These are phyloP conservation scores for Trametes coccinea DNA, from an alignment of 768 basidiomycete species.

Conservation along the genomic window DNA sequence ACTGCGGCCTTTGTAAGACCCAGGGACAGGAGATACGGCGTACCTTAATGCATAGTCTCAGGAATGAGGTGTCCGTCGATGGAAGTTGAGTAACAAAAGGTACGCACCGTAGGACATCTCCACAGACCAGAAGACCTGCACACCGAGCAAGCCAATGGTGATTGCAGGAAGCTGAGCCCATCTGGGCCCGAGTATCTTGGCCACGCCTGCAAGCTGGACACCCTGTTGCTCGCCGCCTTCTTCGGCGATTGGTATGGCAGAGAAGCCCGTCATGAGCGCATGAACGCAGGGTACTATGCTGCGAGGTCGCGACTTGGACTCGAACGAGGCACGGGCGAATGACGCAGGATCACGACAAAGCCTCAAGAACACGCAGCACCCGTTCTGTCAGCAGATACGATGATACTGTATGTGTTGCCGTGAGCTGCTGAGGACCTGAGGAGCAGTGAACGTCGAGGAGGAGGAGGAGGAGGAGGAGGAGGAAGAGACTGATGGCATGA, in stretches of 20 bases:
- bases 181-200: slow-evolving; percentile 64
- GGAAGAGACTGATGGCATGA: too few relatives aligned
- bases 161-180: slow-evolving; percentile 69
- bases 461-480: too few relatives aligned
- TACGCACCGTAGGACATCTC: slow-evolving; percentile 85
- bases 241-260: slow-evolving; percentile 46
- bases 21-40: slow-evolving; percentile 87
- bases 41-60: slow-evolving; percentile 40
- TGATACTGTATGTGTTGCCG: too few relatives aligned
- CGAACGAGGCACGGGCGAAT: too few relatives aligned
- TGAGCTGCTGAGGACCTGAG: too few relatives aligned
- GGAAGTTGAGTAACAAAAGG: not conserved
- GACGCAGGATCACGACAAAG: too few relatives aligned
- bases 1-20: slow-evolving; percentile 85
- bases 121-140: slow-evolving; percentile 90
- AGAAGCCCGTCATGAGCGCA: slow-evolving; percentile 51
- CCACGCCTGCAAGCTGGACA: slow-evolving; percentile 49
- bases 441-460: too few relatives aligned
- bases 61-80: not conserved
- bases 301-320: not conserved
- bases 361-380: too few relatives aligned
- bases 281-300: not conserved
- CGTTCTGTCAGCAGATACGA: too few relatives aligned
- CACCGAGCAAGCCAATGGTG: slow-evolving; percentile 79
- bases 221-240: slow-evolving; percentile 40